Base-by-base conservation (phyloP, 768 basidiomycete species). In the Boletus rex-veris region DNA sequence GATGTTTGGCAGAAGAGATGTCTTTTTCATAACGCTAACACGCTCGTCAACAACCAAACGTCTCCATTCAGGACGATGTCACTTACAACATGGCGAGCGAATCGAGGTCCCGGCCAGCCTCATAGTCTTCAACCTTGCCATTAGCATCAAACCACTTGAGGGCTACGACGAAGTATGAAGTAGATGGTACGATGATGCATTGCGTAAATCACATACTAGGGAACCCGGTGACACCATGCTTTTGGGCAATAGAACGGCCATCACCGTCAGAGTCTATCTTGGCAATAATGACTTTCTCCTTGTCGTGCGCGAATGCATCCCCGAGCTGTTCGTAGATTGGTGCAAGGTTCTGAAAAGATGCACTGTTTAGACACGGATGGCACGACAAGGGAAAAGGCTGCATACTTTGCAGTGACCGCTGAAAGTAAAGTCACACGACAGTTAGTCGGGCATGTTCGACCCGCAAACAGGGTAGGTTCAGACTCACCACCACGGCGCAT, bases 191-290 rank as follows among this genome's bases (percentile, higher is more conserved):
- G n/a, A n/a, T 24, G 35, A 40, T 31, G 28, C n/a, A 45, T 31
- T 15, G 5, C 10, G 14, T 8, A n/a, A 30, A 24, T 28, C 43
- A 50, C 90, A 64, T 55, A 95, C 92, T 96, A 15, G 93, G 93
- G 74, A 79, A 96, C 31, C 92, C 92, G 12, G 78, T 82, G 19
- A 96, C 88, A 12, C 81, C 92, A 64, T 83, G 92, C 72, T 85
- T 83, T 60, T 81, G 71, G 52, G 90, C 94, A 39, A 93, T 65
- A 3, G 84, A 77, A 62, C 84, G 86, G 46, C 93, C 94, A 39
- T 68, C 86, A 46, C 92, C 92, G 65, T 98, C 94, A 2, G 93
- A 93, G 60, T 98, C 93, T 11, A 95, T 86, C 66, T 96, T 96
- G 49, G 92, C 94, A 60, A 98, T 81, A 47, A 91, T 63, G 19